phyloP scores from a whole-genome alignment of 306 rosid species.

The Prunus mume region DNA sequence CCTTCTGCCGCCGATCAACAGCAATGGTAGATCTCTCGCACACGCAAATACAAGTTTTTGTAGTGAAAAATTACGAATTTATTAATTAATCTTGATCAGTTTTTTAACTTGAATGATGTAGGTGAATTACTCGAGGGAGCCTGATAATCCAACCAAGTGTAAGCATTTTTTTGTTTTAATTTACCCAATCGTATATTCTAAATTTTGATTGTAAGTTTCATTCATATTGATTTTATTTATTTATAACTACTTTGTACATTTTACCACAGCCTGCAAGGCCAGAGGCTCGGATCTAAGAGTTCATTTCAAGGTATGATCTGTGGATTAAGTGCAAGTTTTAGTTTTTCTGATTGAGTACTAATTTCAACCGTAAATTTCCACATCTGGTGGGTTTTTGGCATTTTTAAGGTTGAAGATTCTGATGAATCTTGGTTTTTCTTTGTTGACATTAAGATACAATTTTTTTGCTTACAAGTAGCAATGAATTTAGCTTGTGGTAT shows the following conservation, averaged over 20 bases:
- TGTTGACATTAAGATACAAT: neutral
- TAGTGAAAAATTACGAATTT: neutral
- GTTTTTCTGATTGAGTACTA: neutral
- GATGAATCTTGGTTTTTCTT: neutral
- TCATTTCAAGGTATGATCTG: slow-evolving; percentile 72
- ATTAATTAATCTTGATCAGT: neutral
- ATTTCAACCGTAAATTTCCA: neutral
- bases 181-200: neutral
- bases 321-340: neutral
- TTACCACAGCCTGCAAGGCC: slow-evolving; percentile 79
- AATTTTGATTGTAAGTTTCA: neutral
- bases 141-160: slow-evolving; percentile 85
- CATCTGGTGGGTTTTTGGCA: neutral
- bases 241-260: neutral
- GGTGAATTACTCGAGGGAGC: slow-evolving; percentile 96
- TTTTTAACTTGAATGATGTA: slow-evolving; percentile 5
- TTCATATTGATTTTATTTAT: neutral
- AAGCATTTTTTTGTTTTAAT: neutral
- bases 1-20: slow-evolving; percentile 5
- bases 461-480: neutral
- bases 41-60: neutral
- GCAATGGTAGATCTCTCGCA: neutral
- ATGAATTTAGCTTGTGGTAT: neutral
- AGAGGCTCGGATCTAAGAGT: slow-evolving; percentile 85
- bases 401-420: neutral